phyloP scores from a whole-genome alignment of 2,329 filamentous ascomycete genomes.

The Trichoderma sp. region DNA sequence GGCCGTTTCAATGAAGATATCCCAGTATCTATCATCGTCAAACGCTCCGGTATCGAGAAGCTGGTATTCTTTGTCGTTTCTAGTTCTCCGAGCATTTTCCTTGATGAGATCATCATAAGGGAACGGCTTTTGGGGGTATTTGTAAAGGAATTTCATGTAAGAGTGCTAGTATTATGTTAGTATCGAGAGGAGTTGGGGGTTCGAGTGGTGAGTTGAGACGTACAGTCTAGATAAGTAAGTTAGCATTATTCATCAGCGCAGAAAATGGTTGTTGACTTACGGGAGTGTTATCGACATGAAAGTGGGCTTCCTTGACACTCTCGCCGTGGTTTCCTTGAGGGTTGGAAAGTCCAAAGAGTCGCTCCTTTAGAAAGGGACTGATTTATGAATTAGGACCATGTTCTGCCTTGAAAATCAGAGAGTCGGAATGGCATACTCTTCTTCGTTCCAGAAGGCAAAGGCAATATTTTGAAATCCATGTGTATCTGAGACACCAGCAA shows the following conservation, averaged over 20 bases:
- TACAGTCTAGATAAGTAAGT: slow-evolving; percentile 43
- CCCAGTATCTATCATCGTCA: slow-evolving; percentile 89
- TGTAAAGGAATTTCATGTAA: slow-evolving; percentile 99
- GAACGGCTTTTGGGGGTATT: slow-evolving; percentile 88
- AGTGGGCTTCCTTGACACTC: slow-evolving; percentile 94
- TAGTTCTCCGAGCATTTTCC: slow-evolving; percentile 75
- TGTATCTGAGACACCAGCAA: slow-evolving; percentile 88
- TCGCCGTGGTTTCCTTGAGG: slow-evolving; percentile 97
- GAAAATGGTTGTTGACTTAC: slow-evolving; percentile 34
- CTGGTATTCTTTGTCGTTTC: slow-evolving; percentile 83
- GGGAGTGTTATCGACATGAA: slow-evolving; percentile 93
- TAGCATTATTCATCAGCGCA: background rate
- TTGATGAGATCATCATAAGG: slow-evolving; percentile 85
- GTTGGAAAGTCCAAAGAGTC: slow-evolving; percentile 91
- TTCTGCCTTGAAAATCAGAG: background rate
- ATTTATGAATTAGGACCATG: slow-evolving; percentile 38
- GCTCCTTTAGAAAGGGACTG: slow-evolving; percentile 90
- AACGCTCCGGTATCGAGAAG: slow-evolving; percentile 86
- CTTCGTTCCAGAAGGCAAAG: slow-evolving; percentile 96
- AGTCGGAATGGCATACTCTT: slow-evolving; percentile 62
- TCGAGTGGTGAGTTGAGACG: slow-evolving; percentile 24
- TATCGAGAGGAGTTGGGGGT: background rate
- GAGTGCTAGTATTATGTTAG: slow-evolving; percentile 63
- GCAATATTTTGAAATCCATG: slow-evolving; percentile 90
- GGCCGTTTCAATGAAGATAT: slow-evolving; percentile 93